Evolutionary conservation across 805 yeast genomes (phyloP).

Genomic region (Monosporozyma siamensis): DNA sequence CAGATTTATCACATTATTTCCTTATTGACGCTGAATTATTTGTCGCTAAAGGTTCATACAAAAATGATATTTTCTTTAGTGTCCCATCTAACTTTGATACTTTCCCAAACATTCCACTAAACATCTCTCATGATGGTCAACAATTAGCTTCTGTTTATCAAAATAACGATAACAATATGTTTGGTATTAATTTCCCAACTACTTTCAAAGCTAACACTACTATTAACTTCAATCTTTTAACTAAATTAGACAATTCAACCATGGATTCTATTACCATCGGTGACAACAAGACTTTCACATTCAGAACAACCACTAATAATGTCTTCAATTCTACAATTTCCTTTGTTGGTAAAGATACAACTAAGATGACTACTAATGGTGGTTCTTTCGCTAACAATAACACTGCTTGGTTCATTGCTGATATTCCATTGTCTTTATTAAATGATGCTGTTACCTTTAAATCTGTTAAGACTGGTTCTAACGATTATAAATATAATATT

Average conservation of each 20-base stretch:
- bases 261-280: slow-evolving; percentile 13
- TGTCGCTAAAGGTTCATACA: slow-evolving; percentile 14
- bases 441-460: slow-evolving; percentile 13
- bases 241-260: slow-evolving; percentile 15
- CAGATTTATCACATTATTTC: slow-evolving; percentile 24
- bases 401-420: slow-evolving; percentile 25
- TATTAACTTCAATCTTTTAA: slow-evolving; percentile 20
- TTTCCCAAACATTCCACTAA: slow-evolving; percentile 16
- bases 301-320: slow-evolving; percentile 17
- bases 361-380: slow-evolving; percentile 18
- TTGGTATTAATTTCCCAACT: slow-evolving; percentile 14
- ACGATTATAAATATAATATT: slow-evolving; percentile 15
- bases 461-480: slow-evolving; percentile 11
- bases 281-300: slow-evolving; percentile 11
- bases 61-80: slow-evolving; percentile 15
- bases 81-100: slow-evolving; percentile 19
- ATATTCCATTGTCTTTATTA: slow-evolving; percentile 20
- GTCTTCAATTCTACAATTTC: slow-evolving; percentile 14
- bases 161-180: slow-evolving; percentile 10
- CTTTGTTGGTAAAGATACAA: slow-evolving; percentile 14
- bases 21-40: slow-evolving; percentile 20
- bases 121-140: slow-evolving; percentile 9
- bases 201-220: slow-evolving; percentile 9
- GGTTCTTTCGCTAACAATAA: slow-evolving; percentile 16
- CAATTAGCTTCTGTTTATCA: not conserved